Base-by-base conservation (phyloP, 805 yeast genomes). In the Teunomyces kruisii region DNA sequence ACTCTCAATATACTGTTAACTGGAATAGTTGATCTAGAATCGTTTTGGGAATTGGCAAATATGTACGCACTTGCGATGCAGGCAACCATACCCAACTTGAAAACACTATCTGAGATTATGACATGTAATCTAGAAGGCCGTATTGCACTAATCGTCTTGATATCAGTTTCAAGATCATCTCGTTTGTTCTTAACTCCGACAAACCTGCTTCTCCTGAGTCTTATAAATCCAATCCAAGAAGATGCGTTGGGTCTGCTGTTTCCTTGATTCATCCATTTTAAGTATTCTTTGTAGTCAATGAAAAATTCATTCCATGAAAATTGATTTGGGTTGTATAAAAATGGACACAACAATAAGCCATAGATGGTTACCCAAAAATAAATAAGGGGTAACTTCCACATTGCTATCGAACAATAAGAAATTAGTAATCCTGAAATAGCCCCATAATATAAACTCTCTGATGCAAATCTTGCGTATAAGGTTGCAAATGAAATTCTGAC, bases 311-410 rank as follows among this genome's bases (percentile, higher is more conserved):
- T 67, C 67, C 83, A 80, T 3, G 81, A 75, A 52, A 83, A 86
- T 55, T 86, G 92, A 59, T 85, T 86, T 1, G 94, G 92, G 58
- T 86, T 86, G 67, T 81, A 86, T 33, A 86, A 62, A 53, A 83
- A 84, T 6, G 94, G 94, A 2, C 90, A 83, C 47, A 84, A 65
- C 47, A 84, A 72, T 61, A 86, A 70, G 0, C 89, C 84, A 12
- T 78, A 57, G 22, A 84, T 75, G 0, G 89, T 84, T 7, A 83
- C 72, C 88, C 90, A 85, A 62, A 86, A 84, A 78, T 87, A 86
- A 10, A 81, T 46, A 30, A 81, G 64, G 2, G 81, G 74, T 9
- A 65, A 47, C 31, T 72, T 77, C 90, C 91, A 86, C 76, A 83
- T 78, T 0, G 81, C 67, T 10, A 80, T 55, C 2, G 88, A 76